A percentile compares a stretch with the other conserved stretches of the same genome.
Evolutionary conservation across 2,329 filamentous ascomycete genomes (phyloP).

Genomic region (Teratosphaeria gauchensis): DNA sequence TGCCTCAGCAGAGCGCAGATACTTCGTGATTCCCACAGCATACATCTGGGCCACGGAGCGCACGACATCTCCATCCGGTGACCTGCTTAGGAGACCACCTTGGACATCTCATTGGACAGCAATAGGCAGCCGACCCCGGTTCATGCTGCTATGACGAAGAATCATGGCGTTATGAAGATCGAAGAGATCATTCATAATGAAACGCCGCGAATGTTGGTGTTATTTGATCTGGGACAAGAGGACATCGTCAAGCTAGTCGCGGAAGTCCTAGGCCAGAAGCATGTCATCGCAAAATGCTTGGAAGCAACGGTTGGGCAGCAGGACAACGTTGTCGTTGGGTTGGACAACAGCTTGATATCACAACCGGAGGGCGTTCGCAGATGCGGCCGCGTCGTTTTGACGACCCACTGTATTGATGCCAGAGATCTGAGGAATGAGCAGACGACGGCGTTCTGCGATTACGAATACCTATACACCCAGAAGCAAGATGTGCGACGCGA

Average conservation of each 20-base stretch:
- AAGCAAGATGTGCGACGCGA: constrained; percentile 64
- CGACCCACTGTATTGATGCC: constrained; percentile 65
- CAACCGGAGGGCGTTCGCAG: constrained; percentile 49
- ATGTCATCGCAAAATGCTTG: constrained; percentile 49
- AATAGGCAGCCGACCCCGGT: neutral
- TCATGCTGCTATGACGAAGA: constrained; percentile 9
- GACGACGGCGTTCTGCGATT: constrained; percentile 62
- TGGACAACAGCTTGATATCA: constrained; percentile 49
- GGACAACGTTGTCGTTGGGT: constrained; percentile 57
- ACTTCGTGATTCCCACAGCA: constrained; percentile 17
- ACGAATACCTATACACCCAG: constrained; percentile 76
- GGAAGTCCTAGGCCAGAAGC: constrained; percentile 68
- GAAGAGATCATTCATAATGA: constrained; percentile 24
- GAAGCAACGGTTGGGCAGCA: constrained; percentile 45
- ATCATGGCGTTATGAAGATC: constrained; percentile 21
- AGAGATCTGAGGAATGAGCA: constrained; percentile 48
- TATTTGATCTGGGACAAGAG: constrained; percentile 64
- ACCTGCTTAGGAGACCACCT: constrained; percentile 2
- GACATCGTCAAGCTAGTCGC: constrained; percentile 66
- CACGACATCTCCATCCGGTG: constrained; percentile 25
- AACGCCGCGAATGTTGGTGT: constrained; percentile 39
- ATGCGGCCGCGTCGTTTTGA: constrained; percentile 56
- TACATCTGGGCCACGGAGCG: constrained; percentile 22
- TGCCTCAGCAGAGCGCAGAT: constrained; percentile 18
- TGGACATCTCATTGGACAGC: neutral